These are phyloP conservation scores for Fusarium incarnatum DNA, from an alignment of 2,329 filamentous ascomycete genomes.

Conservation along the genomic window DNA sequence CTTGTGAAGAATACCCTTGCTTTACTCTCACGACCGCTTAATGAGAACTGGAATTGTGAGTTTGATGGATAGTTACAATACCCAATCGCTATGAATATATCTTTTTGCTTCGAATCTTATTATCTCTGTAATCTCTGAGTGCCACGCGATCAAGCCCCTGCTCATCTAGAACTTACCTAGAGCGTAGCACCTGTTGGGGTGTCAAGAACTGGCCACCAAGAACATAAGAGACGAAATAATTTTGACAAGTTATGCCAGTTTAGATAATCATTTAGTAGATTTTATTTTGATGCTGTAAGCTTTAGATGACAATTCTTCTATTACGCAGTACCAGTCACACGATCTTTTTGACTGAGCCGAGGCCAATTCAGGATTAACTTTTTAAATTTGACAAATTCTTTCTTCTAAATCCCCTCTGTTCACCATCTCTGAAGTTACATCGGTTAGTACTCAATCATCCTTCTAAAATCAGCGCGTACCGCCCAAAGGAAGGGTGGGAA, in stretches of 20 bases:
- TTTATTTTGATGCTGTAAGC: not conserved
- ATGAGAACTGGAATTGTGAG: constrained; percentile 25
- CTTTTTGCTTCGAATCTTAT: not conserved
- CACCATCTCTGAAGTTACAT: constrained; percentile 26
- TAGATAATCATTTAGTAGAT: not conserved
- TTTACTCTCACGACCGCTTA: constrained; percentile 25
- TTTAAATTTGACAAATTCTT: constrained; percentile 40
- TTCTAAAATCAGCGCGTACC: constrained; percentile 26
- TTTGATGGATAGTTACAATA: constrained; percentile 32
- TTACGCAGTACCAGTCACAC: constrained; percentile 12
- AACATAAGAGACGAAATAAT: not conserved
- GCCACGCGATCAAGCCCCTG: not conserved
- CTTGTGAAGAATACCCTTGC: constrained; percentile 31
- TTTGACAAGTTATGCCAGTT: not conserved
- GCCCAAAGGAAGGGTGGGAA: constrained; percentile 15
- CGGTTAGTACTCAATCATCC: constrained; percentile 13
- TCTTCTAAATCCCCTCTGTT: constrained; percentile 37
- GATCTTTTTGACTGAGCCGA: not conserved
- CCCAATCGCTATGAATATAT: constrained; percentile 38
- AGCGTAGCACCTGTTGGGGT: not conserved
- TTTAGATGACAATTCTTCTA: not conserved
- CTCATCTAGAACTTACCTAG: not conserved
- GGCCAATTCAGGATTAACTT: constrained; percentile 31
- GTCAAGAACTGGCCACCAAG: not conserved
- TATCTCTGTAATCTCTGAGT: not conserved